These are phyloP conservation scores for Apophysomyces variabilis DNA, from an alignment of 371 early-diverging fungal species.

Conservation along the genomic window DNA sequence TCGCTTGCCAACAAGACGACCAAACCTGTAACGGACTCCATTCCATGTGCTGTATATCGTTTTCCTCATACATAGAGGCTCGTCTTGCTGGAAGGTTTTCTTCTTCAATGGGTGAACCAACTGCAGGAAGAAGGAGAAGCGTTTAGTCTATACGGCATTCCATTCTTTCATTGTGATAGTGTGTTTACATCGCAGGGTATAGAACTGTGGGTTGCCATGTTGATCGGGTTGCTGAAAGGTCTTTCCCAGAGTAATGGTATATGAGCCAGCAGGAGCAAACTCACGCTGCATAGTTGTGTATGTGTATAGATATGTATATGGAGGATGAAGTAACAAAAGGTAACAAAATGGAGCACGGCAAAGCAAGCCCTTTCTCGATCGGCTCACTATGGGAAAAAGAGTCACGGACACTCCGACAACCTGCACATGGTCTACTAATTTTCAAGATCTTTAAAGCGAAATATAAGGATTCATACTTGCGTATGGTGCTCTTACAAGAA, in stretches of 20 bases:
- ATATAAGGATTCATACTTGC: too few species aligned
- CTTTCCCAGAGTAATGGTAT: constrained; percentile 7
- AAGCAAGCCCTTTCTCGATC: too few species aligned
- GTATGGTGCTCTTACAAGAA: too few species aligned
- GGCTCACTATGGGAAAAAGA: too few species aligned
- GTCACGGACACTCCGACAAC: too few species aligned
- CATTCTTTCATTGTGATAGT: not conserved
- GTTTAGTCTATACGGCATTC: not conserved
- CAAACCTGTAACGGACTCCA: constrained; percentile 5
- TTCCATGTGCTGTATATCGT: not conserved
- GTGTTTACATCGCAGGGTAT: constrained; percentile 9
- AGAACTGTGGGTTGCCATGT: not conserved
- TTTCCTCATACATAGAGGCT: not conserved
- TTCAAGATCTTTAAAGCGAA: too few species aligned
- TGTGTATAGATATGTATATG: not conserved
- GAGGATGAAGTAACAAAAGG: not conserved
- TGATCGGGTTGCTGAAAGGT: constrained; percentile 1
- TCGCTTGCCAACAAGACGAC: not conserved
- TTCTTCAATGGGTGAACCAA: not conserved
- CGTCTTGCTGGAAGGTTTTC: constrained; percentile 3
- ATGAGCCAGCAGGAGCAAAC: constrained; percentile 7
- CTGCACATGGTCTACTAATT: too few species aligned
- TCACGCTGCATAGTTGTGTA: constrained; percentile 4
- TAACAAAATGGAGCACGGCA: not conserved
- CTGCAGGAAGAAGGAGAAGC: not conserved